Evolutionary conservation across 805 yeast species (phyloP).

Genomic region (Myxozyma vanderwaltii): DNA sequence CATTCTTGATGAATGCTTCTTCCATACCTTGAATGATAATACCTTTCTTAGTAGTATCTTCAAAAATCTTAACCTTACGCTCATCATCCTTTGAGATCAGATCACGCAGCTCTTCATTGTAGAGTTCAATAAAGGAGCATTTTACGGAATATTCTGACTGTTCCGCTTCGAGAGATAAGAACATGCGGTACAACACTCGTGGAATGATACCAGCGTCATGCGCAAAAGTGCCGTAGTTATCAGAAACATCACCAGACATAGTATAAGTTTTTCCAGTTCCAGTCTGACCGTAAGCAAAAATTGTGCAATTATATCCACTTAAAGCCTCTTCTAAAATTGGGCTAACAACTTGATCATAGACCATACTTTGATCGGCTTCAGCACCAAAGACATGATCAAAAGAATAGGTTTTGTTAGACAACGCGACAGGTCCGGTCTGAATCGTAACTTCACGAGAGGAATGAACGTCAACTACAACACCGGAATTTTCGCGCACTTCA

Average conservation of each 20-base stretch:
- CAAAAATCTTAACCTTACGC: slow-evolving; percentile 59
- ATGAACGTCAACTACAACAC: slow-evolving; percentile 59
- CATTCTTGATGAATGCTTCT: slow-evolving; percentile 53
- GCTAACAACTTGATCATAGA: slow-evolving; percentile 68
- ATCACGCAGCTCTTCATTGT: slow-evolving; percentile 83
- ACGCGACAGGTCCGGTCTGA: slow-evolving; percentile 46
- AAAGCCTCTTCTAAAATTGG: slow-evolving; percentile 68
- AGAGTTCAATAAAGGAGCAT: slow-evolving; percentile 80
- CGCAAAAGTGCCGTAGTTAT: slow-evolving; percentile 31
- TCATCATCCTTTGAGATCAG: slow-evolving; percentile 52
- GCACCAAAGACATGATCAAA: slow-evolving; percentile 86
- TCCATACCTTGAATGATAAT: slow-evolving; percentile 61
- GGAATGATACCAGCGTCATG: slow-evolving; percentile 68
- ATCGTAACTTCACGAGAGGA: slow-evolving; percentile 54
- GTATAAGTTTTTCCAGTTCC: slow-evolving; percentile 70
- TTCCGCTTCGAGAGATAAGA: slow-evolving; percentile 48
- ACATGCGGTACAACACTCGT: slow-evolving; percentile 57
- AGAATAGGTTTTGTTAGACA: slow-evolving; percentile 55
- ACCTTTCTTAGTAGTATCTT: slow-evolving; percentile 50
- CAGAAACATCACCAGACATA: slow-evolving; percentile 40
- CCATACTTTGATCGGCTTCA: slow-evolving; percentile 66
- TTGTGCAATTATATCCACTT: slow-evolving; percentile 75
- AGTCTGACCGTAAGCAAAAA: slow-evolving; percentile 78
- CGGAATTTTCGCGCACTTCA: slow-evolving; percentile 59
- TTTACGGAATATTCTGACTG: slow-evolving; percentile 65